These are phyloP conservation scores for Gynochthodes officinalis DNA, from an alignment of 257 asterid genomes.

Conservation along the genomic window DNA sequence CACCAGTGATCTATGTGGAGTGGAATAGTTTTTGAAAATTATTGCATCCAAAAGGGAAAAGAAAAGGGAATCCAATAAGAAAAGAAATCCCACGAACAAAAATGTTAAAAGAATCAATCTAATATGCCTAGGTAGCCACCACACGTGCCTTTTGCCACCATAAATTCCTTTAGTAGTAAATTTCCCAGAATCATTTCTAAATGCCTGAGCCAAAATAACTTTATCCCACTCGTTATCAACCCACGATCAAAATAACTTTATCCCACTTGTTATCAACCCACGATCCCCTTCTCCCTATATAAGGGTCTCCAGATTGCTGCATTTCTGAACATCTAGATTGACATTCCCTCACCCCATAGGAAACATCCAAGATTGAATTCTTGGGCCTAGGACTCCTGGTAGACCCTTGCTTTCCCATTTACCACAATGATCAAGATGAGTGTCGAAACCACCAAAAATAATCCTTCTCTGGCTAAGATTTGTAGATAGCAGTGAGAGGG, in stretches of 20 bases:
- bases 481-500: no score
- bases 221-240: no score
- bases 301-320: slow-evolving; percentile 39
- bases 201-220: slow-evolving; percentile 28
- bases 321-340: slow-evolving; percentile 36
- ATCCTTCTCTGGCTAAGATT: no score
- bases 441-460: no score
- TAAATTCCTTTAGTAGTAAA: slow-evolving; percentile 41
- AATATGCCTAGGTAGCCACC: slow-evolving; percentile 56
- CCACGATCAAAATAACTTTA: no score
- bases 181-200: slow-evolving; percentile 46
- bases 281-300: slow-evolving; percentile 49
- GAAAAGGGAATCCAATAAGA: slow-evolving; percentile 56
- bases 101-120: slow-evolving; percentile 48
- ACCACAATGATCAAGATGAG: slow-evolving; percentile 7
- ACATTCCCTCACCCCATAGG: slow-evolving; percentile 37
- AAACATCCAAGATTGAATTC: slow-evolving; percentile 26
- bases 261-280: slow-evolving; percentile 46
- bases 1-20: slow-evolving; percentile 22
- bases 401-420: slow-evolving; percentile 52
- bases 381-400: slow-evolving; percentile 35
- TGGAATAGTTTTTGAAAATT: slow-evolving; percentile 31
- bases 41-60: slow-evolving; percentile 48
- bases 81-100: slow-evolving; percentile 46
- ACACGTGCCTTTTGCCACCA: slow-evolving; percentile 40